Evolutionary conservation across 2,329 filamentous ascomycete species (phyloP).

Genomic region (Pseudocercospora fuligena): DNA sequence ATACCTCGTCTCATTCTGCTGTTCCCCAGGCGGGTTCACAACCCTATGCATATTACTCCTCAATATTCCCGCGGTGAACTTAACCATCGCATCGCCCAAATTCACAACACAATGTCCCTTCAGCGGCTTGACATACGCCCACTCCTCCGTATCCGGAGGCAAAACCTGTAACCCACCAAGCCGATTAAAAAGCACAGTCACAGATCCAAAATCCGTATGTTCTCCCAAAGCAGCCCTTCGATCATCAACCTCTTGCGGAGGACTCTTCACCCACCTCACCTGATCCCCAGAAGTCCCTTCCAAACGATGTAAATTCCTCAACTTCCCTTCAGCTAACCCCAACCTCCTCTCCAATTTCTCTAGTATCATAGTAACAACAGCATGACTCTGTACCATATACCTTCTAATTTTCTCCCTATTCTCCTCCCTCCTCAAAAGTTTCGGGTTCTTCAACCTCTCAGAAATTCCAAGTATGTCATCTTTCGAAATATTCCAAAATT

Average conservation of each 20-base stretch:
- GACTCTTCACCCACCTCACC: slow-evolving; percentile 58
- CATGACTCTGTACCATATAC: slow-evolving; percentile 54
- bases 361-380: slow-evolving; percentile 52
- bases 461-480: slow-evolving; percentile 55
- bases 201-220: slow-evolving; percentile 62
- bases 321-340: slow-evolving; percentile 46
- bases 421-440: slow-evolving; percentile 44
- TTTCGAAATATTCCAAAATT: slow-evolving; percentile 63
- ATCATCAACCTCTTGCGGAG: slow-evolving; percentile 52
- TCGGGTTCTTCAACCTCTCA: slow-evolving; percentile 47
- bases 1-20: slow-evolving; percentile 51
- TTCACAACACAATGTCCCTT: slow-evolving; percentile 55
- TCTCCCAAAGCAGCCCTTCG: slow-evolving; percentile 52
- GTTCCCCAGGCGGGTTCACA: slow-evolving; percentile 53
- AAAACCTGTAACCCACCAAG: slow-evolving; percentile 61
- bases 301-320: slow-evolving; percentile 55
- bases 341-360: slow-evolving; percentile 52
- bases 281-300: slow-evolving; percentile 54
- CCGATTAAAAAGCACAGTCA: slow-evolving; percentile 62
- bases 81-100: slow-evolving; percentile 54
- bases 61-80: slow-evolving; percentile 48
- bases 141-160: slow-evolving; percentile 46
- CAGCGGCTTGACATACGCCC: slow-evolving; percentile 60
- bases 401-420: slow-evolving; percentile 46
- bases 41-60: slow-evolving; percentile 52